Conservation (phyloP, 257 asterid species). For the Haberlea rhodopensis region DNA sequence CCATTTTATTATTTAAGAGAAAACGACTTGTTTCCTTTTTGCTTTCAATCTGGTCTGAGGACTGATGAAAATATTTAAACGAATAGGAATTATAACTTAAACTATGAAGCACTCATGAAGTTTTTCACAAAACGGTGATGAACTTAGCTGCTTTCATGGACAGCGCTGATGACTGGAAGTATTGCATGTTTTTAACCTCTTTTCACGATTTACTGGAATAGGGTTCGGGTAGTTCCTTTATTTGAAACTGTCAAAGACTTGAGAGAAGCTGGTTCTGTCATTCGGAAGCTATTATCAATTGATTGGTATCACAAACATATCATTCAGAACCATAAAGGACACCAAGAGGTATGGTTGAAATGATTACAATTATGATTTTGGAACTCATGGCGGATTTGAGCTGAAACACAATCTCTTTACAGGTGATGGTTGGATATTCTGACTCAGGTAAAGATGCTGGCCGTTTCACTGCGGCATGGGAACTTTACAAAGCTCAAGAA, state of each 20-base stretch:
- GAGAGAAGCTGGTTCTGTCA: conserved; percentile 89
- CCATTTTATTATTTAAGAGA: conserved; percentile 4
- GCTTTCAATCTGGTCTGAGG: not conserved
- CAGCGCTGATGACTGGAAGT: not conserved
- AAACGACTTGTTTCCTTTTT: not conserved
- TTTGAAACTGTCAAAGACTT: conserved; percentile 97
- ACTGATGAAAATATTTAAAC: not conserved
- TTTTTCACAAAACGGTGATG: not conserved
- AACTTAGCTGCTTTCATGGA: not conserved
- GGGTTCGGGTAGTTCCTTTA: conserved; percentile 93
- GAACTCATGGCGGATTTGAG: not conserved
- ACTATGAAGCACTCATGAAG: not conserved
- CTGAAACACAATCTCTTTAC: not conserved
- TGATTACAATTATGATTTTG: not conserved
- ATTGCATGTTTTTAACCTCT: conserved; percentile 7
- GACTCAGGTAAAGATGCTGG: not conserved
- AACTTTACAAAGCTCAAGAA: conserved; percentile 97
- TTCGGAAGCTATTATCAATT: conserved; percentile 73
- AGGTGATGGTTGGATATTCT: not conserved
- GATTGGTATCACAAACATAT: conserved; percentile 89
- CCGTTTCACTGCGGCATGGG: conserved; percentile 72
- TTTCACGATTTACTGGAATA: conserved; percentile 28
- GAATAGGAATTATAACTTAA: not conserved
- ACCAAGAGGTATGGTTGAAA: conserved; percentile 70
- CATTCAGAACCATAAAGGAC: conserved; percentile 77